Evolutionary conservation across 495 filamentous ascomycete genomes (phyloP).

Genomic region (Tuber brumale): DNA sequence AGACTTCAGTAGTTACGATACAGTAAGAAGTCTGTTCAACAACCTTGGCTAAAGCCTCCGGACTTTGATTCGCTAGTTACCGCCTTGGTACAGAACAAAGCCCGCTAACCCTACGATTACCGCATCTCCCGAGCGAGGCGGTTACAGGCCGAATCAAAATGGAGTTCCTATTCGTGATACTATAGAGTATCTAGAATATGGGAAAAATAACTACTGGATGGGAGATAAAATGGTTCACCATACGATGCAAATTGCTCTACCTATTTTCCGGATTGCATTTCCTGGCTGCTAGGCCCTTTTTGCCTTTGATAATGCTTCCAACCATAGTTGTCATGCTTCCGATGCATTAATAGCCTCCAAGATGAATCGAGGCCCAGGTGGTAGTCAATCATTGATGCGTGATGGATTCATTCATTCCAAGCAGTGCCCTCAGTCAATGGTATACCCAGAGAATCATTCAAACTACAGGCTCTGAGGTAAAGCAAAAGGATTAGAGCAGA

Average conservation of each 20-base stretch:
- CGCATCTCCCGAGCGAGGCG: too few relatives aligned
- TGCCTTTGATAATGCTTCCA: conserved; percentile 21
- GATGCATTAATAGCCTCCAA: conserved; percentile 15
- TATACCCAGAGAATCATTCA: neutral
- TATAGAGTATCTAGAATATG: neutral
- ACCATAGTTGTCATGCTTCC: conserved; percentile 1
- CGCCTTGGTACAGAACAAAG: too few relatives aligned
- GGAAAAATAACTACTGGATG: neutral
- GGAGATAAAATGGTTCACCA: neutral
- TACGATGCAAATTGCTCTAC: neutral
- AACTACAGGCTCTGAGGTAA: neutral
- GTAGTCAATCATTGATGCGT: neutral
- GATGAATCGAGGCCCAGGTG: neutral
- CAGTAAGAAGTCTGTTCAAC: too few relatives aligned
- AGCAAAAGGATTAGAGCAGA: neutral
- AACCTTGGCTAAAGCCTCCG: too few relatives aligned
- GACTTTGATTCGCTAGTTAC: too few relatives aligned
- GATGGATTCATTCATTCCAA: neutral
- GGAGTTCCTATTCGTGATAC: neutral
- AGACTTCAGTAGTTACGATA: too few relatives aligned
- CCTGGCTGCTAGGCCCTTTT: conserved; percentile 13
- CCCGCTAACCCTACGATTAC: too few relatives aligned
- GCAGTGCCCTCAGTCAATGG: neutral
- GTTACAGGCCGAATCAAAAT: too few relatives aligned
- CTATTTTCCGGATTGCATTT: conserved; percentile 13